Conservation (phyloP, 225 moss, liverwort and hornwort genomes). For the Pseudoscleropodium purum region DNA sequence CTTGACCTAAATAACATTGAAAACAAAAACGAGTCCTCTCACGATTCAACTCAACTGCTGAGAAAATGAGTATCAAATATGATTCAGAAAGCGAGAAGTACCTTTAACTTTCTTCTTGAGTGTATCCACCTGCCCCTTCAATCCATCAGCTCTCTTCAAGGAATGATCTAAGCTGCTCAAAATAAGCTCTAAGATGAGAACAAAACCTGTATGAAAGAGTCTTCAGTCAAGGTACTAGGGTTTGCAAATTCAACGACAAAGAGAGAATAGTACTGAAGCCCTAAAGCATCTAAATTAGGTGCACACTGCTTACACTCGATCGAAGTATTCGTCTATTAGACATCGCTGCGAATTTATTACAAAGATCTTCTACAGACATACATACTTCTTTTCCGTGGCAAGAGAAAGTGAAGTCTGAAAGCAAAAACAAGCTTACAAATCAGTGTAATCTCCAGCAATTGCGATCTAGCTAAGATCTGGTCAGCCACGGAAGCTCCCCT, state of each 20-base stretch:
- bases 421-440: conserved; percentile 22
- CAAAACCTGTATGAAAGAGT: conserved; percentile 43
- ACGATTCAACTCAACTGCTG: background rate
- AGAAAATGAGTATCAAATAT: background rate
- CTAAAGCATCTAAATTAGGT: background rate
- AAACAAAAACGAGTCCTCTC: background rate
- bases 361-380: background rate
- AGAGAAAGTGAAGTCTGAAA: background rate
- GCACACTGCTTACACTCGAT: background rate
- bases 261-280: background rate
- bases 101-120: conserved; percentile 57
- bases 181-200: conserved; percentile 46
- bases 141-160: conserved; percentile 28
- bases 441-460: conserved; percentile 54
- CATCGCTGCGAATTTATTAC: background rate
- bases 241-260: background rate
- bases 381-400: background rate
- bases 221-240: background rate
- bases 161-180: conserved; percentile 51
- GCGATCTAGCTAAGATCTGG: conserved; percentile 7
- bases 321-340: background rate
- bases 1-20: background rate
- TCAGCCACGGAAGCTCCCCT: conserved; percentile 13
- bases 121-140: conserved; percentile 33
- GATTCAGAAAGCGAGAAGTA: background rate